Base-by-base conservation (phyloP, 441 rosid genomes). In the Aquilaria agallochum region DNA sequence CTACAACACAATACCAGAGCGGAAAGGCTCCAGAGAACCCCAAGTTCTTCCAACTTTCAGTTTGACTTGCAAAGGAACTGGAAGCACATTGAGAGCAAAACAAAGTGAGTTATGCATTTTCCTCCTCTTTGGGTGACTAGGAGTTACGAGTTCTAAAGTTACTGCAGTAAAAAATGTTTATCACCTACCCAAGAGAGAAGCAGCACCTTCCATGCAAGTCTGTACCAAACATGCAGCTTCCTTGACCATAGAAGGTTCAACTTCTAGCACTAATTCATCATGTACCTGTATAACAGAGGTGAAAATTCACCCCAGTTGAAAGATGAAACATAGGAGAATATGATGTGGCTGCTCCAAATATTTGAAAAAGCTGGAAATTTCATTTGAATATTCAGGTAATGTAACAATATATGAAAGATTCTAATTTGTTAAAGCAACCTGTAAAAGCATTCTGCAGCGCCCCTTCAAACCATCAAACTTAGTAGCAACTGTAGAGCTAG, bases 251-350 rank as follows among this genome's bases (percentile, higher is more conserved):
- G 64, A 69, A 4, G 93, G 89, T 71, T 95, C 96, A 31, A 81
- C 94, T 83, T 92, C 98, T 72, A 95, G 74, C 15, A 95, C 90
- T 69, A 95, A 79, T 70, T 95, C 97, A 73, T 95, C 99, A 80
- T 95, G 97, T 32, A 95, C 94, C 99, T 92, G 70, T 20, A 57
- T 20, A 64, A 47, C 27, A 67, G 47, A 44, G 55, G 30, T 55
- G 13, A 55, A 15, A 42, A 49, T 45, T 69, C 55, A 74, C 54
- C 33, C 62, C 45, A 58, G 55, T 64, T 42, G 53, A 56, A 63
- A 67, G 36, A 36, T 10, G 14, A 63, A 45, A 59, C 2, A 49
- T 32, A 40, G 44, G 42, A n/a, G 15, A 55, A 10, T 15, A 31
- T 10, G 32, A 53, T 27, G 11, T 52, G 40, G 14, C 56, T 53